These are phyloP conservation scores for Atractiella rhizophila DNA, from an alignment of 768 basidiomycete species.

Conservation along the genomic window DNA sequence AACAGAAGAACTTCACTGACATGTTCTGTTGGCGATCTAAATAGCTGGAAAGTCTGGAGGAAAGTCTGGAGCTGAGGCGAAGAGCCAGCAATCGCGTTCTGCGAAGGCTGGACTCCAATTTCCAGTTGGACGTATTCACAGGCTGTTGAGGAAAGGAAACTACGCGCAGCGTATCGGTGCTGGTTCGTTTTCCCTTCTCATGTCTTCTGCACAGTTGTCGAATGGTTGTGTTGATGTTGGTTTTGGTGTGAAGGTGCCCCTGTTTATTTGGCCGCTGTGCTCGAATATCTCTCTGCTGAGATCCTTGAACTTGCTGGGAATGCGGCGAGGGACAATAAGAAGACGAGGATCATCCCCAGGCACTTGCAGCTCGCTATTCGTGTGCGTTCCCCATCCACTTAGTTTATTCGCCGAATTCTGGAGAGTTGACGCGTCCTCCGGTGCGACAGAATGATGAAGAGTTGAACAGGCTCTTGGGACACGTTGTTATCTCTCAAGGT, in stretches of 20 bases:
- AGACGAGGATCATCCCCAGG: slow-evolving; percentile 78
- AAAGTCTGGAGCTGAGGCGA: too few relatives aligned
- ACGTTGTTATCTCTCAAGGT: slow-evolving; percentile 72
- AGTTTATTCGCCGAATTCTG: neutral
- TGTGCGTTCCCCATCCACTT: neutral
- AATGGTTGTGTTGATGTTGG: too few relatives aligned
- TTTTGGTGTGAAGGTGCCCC: too few relatives aligned
- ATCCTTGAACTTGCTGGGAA: slow-evolving; percentile 72
- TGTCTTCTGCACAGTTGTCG: too few relatives aligned
- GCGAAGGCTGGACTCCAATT: slow-evolving; percentile 32
- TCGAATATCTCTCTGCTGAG: slow-evolving; percentile 78
- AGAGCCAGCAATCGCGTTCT: slow-evolving; percentile 8
- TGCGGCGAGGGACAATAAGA: slow-evolving; percentile 72
- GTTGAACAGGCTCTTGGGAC: slow-evolving; percentile 47
- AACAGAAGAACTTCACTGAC: too few relatives aligned
- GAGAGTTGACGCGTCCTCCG: neutral
- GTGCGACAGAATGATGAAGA: slow-evolving; percentile 17
- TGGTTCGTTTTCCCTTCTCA: slow-evolving; percentile 31
- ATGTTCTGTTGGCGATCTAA: too few relatives aligned
- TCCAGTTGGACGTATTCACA: slow-evolving; percentile 77
- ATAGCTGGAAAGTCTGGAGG: too few relatives aligned
- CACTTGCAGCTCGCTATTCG: slow-evolving; percentile 79
- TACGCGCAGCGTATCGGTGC: slow-evolving; percentile 45
- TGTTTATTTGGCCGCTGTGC: slow-evolving; percentile 75
- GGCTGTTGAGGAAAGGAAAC: slow-evolving; percentile 47